Base-by-base conservation (phyloP, 768 basidiomycete genomes). In the Cystofilobasidium ferigula region DNA sequence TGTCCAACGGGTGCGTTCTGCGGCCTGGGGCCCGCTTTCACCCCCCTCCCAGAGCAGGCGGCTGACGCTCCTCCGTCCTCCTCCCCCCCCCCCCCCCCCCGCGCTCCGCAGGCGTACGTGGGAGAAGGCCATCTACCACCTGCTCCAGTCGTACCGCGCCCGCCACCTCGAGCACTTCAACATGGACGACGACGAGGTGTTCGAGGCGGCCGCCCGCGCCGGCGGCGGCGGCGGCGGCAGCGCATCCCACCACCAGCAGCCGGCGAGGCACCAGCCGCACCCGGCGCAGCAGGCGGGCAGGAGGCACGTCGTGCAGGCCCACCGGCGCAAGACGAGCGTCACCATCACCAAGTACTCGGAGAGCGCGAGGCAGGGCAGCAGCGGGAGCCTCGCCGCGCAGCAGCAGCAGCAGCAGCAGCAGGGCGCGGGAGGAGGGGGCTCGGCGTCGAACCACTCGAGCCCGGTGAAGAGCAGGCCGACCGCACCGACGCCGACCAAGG, bases 51-150 rank as follows among this genome's bases (percentile, higher is more conserved):
- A n/a, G n/a, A n/a, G n/a, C n/a, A n/a, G n/a, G n/a, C n/a, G n/a
- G n/a, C n/a, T n/a, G n/a, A n/a, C n/a, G n/a, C n/a, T n/a, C n/a
- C 26, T 61, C 24, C 6, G 24, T 30, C 13, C 34, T 14, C 35
- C 34, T 30, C 28, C 10, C 34, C 30, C 32, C 35, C 10, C 32
- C 4, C 56, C 2, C 56, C 35, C 8, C 5, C 42, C 42, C 5
- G 3, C 34, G 18, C 22, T 34, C 30, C 34, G 14, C 60, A 83
- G 85, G 63, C 84, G 84, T 59, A 93, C 87, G 34, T 93, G 90
- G 88, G 90, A 98, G 75, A 97, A 99, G 77, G 89, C 89, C 0
- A 88, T 98, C 57, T 99, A 99, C 76, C 85, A 88, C 72, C 78
- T 97, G 6, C 80, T 99, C n/a, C 80, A 86, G 62, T 84, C 84